Evolutionary conservation across 1,284 basidiomycete species (phyloP).

Genomic region (Coniferiporia sulphurascens): DNA sequence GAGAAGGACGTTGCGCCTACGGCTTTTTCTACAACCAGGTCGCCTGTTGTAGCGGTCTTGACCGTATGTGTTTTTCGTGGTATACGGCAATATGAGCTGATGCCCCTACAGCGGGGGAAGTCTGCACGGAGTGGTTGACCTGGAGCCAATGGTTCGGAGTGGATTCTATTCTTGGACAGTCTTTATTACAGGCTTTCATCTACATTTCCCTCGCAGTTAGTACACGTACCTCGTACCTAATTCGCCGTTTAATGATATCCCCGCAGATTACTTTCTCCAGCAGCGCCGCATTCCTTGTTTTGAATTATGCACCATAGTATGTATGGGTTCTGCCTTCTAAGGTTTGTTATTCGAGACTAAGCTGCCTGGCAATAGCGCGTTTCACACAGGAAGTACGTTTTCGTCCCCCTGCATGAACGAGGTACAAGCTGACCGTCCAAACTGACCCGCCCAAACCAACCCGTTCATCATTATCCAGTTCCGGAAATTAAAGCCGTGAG

Average conservation of each 20-base stretch:
- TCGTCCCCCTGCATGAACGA: neutral
- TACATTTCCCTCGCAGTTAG: slow-evolving; percentile 62
- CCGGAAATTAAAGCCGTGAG: slow-evolving; percentile 74
- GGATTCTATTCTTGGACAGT: slow-evolving; percentile 50
- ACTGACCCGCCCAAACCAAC: too few relatives aligned
- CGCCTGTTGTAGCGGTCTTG: slow-evolving; percentile 69
- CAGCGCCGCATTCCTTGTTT: slow-evolving; percentile 61
- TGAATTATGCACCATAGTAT: slow-evolving; percentile 66
- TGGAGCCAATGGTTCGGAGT: slow-evolving; percentile 61
- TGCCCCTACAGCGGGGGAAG: slow-evolving; percentile 50
- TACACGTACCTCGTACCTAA: slow-evolving; percentile 5
- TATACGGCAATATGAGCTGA: neutral
- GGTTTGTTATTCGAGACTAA: neutral
- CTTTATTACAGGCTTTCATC: slow-evolving; percentile 56
- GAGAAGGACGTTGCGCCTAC: slow-evolving; percentile 64
- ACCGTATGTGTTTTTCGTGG: slow-evolving; percentile 44
- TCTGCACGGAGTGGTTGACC: slow-evolving; percentile 66
- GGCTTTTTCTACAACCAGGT: slow-evolving; percentile 73
- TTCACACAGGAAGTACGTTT: slow-evolving; percentile 73
- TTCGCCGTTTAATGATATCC: neutral
- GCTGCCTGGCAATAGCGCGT: slow-evolving; percentile 42
- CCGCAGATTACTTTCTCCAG: slow-evolving; percentile 55
- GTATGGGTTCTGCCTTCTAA: slow-evolving; percentile 22
- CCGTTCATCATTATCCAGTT: slow-evolving; percentile 34
- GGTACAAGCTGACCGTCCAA: neutral